Conservation (phyloP, 2,329 filamentous ascomycete species). For the Mycosphaerella sp. region DNA sequence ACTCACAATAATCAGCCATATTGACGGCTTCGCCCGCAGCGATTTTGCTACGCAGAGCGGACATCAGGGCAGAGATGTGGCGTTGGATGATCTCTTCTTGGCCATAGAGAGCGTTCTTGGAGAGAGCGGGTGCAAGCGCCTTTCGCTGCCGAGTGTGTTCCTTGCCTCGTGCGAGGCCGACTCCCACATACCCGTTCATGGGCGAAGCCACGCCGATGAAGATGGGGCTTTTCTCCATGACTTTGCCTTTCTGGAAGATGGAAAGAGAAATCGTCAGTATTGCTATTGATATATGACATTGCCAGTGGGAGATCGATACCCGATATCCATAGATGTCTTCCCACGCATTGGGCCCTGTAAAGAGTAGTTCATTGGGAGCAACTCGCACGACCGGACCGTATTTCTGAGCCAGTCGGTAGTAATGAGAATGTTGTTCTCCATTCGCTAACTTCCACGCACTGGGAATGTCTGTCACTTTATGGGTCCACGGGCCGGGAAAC, state of each 20-base stretch:
- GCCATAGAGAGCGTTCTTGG: not conserved
- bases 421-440: constrained; percentile 3
- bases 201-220: constrained; percentile 13
- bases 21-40: not conserved
- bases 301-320: no score
- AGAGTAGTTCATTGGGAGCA: constrained; percentile 7
- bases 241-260: constrained; percentile 7
- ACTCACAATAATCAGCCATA: not conserved
- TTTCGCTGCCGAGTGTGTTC: constrained; percentile 10
- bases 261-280: not conserved
- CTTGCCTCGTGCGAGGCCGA: constrained; percentile 11
- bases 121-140: constrained; percentile 5
- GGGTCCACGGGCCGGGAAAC: not conserved
- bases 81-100: not conserved
- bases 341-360: constrained; percentile 4
- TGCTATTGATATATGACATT: not conserved
- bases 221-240: constrained; percentile 15
- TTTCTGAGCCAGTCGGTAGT: not conserved
- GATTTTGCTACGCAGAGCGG: not conserved
- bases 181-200: constrained; percentile 9
- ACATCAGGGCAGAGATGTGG: not conserved
- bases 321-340: constrained; percentile 6
- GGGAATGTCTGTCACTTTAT: not conserved
- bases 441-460: not conserved
- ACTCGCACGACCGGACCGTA: constrained; percentile 5